Evolutionary conservation across 805 yeast genomes (phyloP).

Genomic region (Komagataella ulmi): DNA sequence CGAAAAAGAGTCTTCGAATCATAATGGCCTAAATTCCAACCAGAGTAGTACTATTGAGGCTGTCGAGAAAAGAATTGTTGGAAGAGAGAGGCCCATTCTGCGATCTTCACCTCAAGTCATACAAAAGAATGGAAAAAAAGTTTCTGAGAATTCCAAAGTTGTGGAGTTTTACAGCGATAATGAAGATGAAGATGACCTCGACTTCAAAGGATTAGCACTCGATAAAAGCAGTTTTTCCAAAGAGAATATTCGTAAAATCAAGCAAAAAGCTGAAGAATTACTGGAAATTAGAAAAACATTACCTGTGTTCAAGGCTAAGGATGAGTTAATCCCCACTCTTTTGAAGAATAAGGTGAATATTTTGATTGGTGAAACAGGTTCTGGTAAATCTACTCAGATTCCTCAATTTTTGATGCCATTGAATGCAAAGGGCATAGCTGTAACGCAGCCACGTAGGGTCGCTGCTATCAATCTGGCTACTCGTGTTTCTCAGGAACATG

Average conservation of each 20-base stretch:
- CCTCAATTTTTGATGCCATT: constrained; percentile 75
- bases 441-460: constrained; percentile 95
- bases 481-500: constrained; percentile 84
- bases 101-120: neutral
- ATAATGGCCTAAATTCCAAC: too few species aligned
- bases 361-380: constrained; percentile 93
- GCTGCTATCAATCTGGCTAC: constrained; percentile 92
- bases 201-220: constrained; percentile 3
- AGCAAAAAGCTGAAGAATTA: constrained; percentile 28
- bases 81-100: neutral
- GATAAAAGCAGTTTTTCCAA: constrained; percentile 1
- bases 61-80: neutral
- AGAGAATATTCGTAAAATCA: constrained; percentile 10
- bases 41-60: neutral
- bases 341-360: constrained; percentile 53
- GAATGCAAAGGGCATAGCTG: constrained; percentile 52
- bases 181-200: constrained; percentile 11
- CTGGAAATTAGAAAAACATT: constrained; percentile 40
- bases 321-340: constrained; percentile 44
- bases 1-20: neutral
- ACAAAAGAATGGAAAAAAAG: neutral
- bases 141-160: constrained; percentile 8
- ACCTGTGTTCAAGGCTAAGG: constrained; percentile 68
- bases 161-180: constrained; percentile 24
- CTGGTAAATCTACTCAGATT: constrained; percentile 94